Base-by-base conservation (phyloP, 2,329 filamentous ascomycete genomes). In the Fusarium praegraminearum region DNA sequence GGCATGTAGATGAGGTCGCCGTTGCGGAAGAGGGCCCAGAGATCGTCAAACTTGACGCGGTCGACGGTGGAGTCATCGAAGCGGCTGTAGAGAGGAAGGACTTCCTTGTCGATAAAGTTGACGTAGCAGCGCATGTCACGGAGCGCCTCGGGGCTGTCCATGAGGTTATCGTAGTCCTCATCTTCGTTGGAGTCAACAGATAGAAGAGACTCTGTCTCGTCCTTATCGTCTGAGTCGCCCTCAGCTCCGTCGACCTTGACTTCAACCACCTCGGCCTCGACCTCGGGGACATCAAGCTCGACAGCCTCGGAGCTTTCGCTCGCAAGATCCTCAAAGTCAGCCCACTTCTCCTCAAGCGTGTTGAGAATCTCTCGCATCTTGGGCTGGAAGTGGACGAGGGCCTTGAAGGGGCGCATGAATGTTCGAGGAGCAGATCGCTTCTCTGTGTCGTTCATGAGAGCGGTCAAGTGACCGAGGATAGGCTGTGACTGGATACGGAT, bases 1-100 rank as follows among this genome's bases (percentile, higher is more conserved):
- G 81, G 81, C 76, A 80, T 79, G 67, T 80, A 81, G 60, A 83
- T 75, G 28, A 82, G 70, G 7, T 83, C 81, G 3, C 82, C 82
- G 0, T 73, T 66, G 1, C 78, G 77, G 74, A 82, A 84, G 1
- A 83, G 74, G 2, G 73, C 78, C 79, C 81, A 82, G n/a, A 84
- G 65, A 63, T 84, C 82, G 18, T 80, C 77, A 32, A 79, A 83
- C 50, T 75, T 77, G 67, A 83, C 77, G 4, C 76, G 76, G 8
- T 78, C 75, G 7, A 71, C 72, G 0, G 38, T 44, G 11, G 60
- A 77, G 8, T 74, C 76, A 5, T 76, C 72, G 38, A 76, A 77
- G 5, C 63, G 64, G 15, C 65, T 57, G 55, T 79, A 75, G 2
- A 81, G 62, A 5, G 80, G 80, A 73, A 83, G 77, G 28, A 83